These are phyloP conservation scores for thale cress (Arabidopsis thaliana) DNA, from an alignment of 345 rosid species.

Conservation along the genomic window DNA sequence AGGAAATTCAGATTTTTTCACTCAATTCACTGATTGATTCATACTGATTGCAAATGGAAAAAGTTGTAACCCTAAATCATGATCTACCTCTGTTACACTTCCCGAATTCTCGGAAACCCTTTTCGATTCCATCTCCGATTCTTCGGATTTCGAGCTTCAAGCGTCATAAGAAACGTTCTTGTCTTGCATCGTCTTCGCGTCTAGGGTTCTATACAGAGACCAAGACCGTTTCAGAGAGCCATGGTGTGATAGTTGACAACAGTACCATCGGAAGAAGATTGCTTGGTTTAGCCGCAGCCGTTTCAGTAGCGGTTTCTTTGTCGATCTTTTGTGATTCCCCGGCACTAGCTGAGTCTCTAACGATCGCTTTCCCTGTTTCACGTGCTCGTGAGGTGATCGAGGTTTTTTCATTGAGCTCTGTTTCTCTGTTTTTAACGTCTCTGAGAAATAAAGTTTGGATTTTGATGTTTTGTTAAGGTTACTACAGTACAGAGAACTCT, in stretches of 20 bases:
- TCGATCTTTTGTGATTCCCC: conserved; percentile 61
- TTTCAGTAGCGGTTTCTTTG: conserved; percentile 58
- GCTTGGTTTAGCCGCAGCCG: conserved; percentile 59
- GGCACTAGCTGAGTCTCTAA: conserved; percentile 75
- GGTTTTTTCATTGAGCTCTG: conserved; percentile 8
- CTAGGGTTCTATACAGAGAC: conserved; percentile 29
- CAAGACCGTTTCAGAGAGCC: conserved; percentile 15
- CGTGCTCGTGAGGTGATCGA: conserved; percentile 73
- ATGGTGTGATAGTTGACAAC: conserved; percentile 29
- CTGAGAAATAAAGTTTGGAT: not conserved
- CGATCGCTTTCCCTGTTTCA: conserved; percentile 85
- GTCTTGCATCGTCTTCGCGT: conserved; percentile 33
- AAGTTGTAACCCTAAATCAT: conserved; percentile 42
- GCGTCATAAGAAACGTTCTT: conserved; percentile 43
- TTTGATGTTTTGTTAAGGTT: conserved; percentile 53
- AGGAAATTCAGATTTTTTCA: not conserved
- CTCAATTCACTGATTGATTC: not conserved
- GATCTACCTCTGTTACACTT: conserved; percentile 41
- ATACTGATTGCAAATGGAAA: conserved; percentile 46
- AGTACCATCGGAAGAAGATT: conserved; percentile 51
- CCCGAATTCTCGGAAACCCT: conserved; percentile 44
- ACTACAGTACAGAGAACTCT: conserved; percentile 90
- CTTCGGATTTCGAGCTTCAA: conserved; percentile 36
- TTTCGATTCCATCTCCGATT: conserved; percentile 28
- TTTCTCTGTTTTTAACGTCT: conserved; percentile 23